Conservation (phyloP, 331 rosid species). For the Telfairia occidentalis region DNA sequence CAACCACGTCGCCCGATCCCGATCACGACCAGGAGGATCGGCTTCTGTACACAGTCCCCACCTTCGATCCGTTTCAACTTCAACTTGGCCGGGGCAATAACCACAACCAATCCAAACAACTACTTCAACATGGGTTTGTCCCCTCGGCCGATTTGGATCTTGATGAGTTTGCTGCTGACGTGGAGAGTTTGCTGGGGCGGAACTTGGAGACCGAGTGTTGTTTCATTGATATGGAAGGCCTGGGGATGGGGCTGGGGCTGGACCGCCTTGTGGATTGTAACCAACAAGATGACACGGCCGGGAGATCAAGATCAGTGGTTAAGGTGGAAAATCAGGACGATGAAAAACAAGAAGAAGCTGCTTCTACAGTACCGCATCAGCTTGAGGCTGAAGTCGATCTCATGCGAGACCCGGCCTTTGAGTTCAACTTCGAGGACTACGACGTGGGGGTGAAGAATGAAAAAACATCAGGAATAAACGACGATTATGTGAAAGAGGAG, state of each 20-base stretch:
- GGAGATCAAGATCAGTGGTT: constrained; percentile 24
- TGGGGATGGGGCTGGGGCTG: constrained; percentile 22
- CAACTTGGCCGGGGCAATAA: too few relatives aligned
- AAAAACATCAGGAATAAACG: background rate
- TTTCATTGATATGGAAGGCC: constrained; percentile 68
- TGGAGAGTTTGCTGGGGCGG: constrained; percentile 66
- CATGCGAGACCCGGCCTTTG: constrained; percentile 41
- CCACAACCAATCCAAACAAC: too few relatives aligned
- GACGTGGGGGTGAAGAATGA: constrained; percentile 17
- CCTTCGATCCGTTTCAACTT: constrained; percentile 58
- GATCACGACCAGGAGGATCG: constrained; percentile 48
- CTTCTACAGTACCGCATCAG: constrained; percentile 5
- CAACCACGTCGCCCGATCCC: constrained; percentile 26
- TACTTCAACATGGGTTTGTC: constrained; percentile 43
- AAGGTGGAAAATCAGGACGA: constrained; percentile 31
- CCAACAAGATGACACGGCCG: constrained; percentile 9
- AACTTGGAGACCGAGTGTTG: constrained; percentile 55
- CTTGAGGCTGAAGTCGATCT: constrained; percentile 22
- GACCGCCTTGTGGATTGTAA: constrained; percentile 28
- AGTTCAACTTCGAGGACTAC: constrained; percentile 41
- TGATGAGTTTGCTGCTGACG: constrained; percentile 74
- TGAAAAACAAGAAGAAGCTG: constrained; percentile 19
- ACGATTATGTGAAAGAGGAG: background rate
- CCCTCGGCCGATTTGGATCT: constrained; percentile 63
- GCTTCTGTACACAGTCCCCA: constrained; percentile 66